These are phyloP conservation scores for Echinochloa phyllopogon DNA, from an alignment of 176 grass and related monocot species.

Conservation along the genomic window DNA sequence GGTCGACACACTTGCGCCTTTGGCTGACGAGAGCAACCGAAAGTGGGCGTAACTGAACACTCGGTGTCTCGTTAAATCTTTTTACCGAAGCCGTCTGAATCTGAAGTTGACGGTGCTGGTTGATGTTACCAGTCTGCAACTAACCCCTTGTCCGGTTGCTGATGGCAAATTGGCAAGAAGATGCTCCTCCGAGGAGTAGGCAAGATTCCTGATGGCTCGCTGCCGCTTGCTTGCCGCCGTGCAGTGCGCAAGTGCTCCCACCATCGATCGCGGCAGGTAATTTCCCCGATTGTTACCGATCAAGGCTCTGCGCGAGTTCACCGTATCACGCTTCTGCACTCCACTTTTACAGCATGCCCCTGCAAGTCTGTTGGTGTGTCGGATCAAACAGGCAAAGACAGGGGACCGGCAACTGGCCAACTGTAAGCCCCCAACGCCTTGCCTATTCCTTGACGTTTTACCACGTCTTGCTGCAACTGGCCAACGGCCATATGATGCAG, in stretches of 20 bases:
- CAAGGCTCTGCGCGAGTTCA: background rate
- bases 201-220: background rate
- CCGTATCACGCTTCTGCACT: background rate
- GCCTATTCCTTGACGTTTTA: no score
- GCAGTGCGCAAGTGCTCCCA: background rate
- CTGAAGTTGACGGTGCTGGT: background rate
- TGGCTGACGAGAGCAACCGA: background rate
- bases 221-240: background rate
- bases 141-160: slow-evolving; percentile 4
- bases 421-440: no score
- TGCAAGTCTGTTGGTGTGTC: background rate
- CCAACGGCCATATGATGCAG: no score
- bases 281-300: background rate
- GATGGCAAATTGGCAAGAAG: background rate
- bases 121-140: background rate
- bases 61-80: background rate
- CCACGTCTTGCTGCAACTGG: no score
- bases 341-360: background rate
- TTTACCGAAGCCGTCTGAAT: background rate
- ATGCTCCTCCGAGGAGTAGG: background rate
- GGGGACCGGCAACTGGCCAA: no score
- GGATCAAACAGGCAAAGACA: background rate
- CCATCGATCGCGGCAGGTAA: background rate
- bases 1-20: background rate
- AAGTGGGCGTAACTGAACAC: background rate